phyloP scores from a whole-genome alignment of 2,329 filamentous ascomycete genomes.

The Xylaria polymorpha region DNA sequence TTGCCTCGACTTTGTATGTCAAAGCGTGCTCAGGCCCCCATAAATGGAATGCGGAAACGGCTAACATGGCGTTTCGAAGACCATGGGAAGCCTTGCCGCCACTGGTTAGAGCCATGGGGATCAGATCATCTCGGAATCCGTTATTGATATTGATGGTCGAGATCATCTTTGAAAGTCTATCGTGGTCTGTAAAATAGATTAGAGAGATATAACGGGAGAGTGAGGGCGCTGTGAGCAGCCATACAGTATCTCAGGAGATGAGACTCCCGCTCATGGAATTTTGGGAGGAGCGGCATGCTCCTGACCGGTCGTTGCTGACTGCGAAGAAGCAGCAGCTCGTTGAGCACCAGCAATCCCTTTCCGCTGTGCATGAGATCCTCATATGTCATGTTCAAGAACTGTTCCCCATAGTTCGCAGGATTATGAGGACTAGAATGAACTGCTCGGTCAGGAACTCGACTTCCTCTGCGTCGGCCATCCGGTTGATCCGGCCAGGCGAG shows the following conservation, averaged over 20 bases:
- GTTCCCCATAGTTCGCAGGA: constrained; percentile 50
- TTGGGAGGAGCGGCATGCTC: constrained; percentile 47
- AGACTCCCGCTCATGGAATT: constrained; percentile 47
- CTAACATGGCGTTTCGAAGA: constrained; percentile 58
- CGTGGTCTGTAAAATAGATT: constrained; percentile 50
- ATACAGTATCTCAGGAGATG: constrained; percentile 50
- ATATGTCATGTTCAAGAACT: constrained; percentile 56
- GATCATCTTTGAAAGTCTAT: constrained; percentile 57
- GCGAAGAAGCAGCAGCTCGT: constrained; percentile 43
- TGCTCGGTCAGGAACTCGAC: constrained; percentile 49
- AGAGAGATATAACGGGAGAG: constrained; percentile 20
- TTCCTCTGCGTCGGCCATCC: constrained; percentile 56
- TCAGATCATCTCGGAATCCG: constrained; percentile 58
- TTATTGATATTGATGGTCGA: constrained; percentile 60
- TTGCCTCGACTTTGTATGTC: constrained; percentile 56
- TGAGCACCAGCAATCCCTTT: constrained; percentile 47
- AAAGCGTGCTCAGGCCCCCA: constrained; percentile 55
- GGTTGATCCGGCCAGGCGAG: constrained; percentile 61
- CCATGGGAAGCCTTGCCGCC: constrained; percentile 52
- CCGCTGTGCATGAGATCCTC: constrained; percentile 51
- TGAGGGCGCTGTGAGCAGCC: constrained; percentile 18
- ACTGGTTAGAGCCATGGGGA: constrained; percentile 58
- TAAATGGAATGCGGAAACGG: constrained; percentile 57
- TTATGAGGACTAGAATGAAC: constrained; percentile 45
- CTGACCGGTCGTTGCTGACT: constrained; percentile 46